Percentiles rank a stretch among this genome's conserved stretches.
Evolutionary conservation across 2,329 filamentous ascomycete genomes (phyloP).

Genomic region (Arthroderma uncinatum): DNA sequence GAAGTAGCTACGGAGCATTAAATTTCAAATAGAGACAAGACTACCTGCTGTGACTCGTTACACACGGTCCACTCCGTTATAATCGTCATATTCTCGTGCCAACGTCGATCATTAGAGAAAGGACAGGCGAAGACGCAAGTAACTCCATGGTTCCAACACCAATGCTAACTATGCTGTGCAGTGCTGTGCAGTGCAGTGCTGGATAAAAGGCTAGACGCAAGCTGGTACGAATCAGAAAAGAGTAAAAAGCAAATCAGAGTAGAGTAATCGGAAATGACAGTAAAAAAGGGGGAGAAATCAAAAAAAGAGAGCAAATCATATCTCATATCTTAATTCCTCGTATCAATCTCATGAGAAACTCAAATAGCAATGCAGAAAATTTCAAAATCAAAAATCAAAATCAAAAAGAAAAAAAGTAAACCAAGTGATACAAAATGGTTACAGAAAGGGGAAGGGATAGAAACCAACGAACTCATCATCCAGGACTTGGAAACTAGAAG

Average conservation of each 20-base stretch:
- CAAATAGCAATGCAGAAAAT: background rate
- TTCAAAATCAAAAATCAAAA: background rate
- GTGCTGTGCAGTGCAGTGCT: background rate
- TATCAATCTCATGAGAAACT: background rate
- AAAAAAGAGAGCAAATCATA: background rate
- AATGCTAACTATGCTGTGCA: slow-evolving; percentile 1
- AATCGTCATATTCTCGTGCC: background rate
- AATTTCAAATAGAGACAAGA: background rate
- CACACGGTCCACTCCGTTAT: background rate
- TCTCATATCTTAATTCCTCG: background rate
- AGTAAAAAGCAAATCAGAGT: background rate
- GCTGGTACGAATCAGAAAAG: background rate
- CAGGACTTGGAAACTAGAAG: slow-evolving; percentile 23
- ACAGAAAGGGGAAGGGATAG: background rate
- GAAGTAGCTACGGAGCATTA: background rate
- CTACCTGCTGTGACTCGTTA: slow-evolving; percentile 2
- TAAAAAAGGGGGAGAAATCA: background rate
- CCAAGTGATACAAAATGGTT: background rate
- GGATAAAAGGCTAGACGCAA: background rate
- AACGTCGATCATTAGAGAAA: background rate
- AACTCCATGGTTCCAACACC: background rate
- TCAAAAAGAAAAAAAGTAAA: background rate
- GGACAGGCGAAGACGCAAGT: background rate
- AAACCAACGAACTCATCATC: background rate
- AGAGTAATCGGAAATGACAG: background rate